phyloP scores from a whole-genome alignment of 495 filamentous ascomycete species.

The Podospora anserina region DNA sequence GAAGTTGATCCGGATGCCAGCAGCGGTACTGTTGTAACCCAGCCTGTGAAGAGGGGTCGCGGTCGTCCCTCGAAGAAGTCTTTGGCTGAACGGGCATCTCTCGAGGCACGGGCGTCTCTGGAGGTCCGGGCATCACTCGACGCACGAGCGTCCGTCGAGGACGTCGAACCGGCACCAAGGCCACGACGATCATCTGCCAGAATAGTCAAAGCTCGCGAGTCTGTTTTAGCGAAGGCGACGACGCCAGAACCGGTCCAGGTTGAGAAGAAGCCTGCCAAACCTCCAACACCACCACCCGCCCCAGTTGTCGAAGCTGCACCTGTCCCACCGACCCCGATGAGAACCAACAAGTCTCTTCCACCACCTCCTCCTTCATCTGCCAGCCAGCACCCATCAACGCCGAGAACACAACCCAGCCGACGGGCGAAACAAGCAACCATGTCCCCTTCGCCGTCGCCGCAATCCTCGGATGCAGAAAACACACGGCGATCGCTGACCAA shows the following conservation, averaged over 20 bases:
- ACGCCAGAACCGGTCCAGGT: conserved; percentile 11
- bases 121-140: conserved; percentile 13
- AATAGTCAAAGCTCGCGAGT: conserved; percentile 4
- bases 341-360: conserved; percentile 32
- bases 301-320: conserved; percentile 16
- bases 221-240: conserved; percentile 16
- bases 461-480: conserved; percentile 80
- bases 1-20: conserved; percentile 42
- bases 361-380: conserved; percentile 28
- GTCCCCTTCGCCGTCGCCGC: conserved; percentile 62
- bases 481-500: conserved; percentile 62
- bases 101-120: conserved; percentile 15
- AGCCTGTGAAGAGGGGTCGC: conserved; percentile 34
- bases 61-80: conserved; percentile 36
- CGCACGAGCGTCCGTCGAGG: conserved; percentile 5
- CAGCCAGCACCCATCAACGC: conserved; percentile 23
- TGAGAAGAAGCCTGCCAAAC: conserved; percentile 18
- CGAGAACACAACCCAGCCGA: conserved; percentile 36
- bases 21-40: conserved; percentile 41
- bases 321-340: conserved; percentile 17
- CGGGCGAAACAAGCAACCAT: conserved; percentile 38
- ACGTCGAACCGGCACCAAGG: conserved; percentile 8
- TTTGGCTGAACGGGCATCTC: conserved; percentile 17
- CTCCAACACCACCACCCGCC: conserved; percentile 4
- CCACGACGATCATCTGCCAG: conserved; percentile 2